Base-by-base conservation (phyloP, 2,329 filamentous ascomycete genomes). In the Neoascochyta sp. region DNA sequence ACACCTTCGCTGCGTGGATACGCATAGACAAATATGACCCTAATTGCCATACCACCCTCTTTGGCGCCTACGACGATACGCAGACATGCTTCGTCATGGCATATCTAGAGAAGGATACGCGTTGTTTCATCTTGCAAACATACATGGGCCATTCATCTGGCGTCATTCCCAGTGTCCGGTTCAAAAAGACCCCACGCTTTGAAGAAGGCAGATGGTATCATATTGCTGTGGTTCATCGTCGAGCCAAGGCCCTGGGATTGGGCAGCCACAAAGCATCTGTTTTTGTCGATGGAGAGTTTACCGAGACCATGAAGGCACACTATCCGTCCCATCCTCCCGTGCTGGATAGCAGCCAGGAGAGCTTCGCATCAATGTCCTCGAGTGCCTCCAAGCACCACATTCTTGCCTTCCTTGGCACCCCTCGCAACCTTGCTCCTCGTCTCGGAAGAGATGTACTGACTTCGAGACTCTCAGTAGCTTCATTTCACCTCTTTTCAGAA, bases 1-100 rank as follows among this genome's bases (percentile, higher is more conserved):
- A 96, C 65, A 94, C 88, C 1, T 83, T 98, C 39, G 78, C 85
- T 24, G 78, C 86, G 1, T 98, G 92, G 92, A 76, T 95, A 27
- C 80, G 84, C 12, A 78, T 98, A 37, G 89, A 96, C 59, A 72
- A 79, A 22, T 96, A 92, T 60, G 93, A 98, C 59, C 68, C 77
- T 4, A 76, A 78, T 24, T 81, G 84, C 10, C 92, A 98, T 60
- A 98, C 92, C 0, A 98, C 92, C 0, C 75, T 98, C 9, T 98
- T 98, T 60, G 92, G 92, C 15, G 86, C 92, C 7, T 96, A 93
- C 62, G 92, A 98, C 64, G 74, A 82, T 3, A 87, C 80, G 4
- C 90, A 96, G 61, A 87, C 86, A 4, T 98, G 92, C 62, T 98
- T 98, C 54, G 68, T 98, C 19, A 78, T 98, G 47, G 81, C 88